Conservation (phyloP, 192 early-diverging fungal species). For the Gamsiella multidivaricata region DNA sequence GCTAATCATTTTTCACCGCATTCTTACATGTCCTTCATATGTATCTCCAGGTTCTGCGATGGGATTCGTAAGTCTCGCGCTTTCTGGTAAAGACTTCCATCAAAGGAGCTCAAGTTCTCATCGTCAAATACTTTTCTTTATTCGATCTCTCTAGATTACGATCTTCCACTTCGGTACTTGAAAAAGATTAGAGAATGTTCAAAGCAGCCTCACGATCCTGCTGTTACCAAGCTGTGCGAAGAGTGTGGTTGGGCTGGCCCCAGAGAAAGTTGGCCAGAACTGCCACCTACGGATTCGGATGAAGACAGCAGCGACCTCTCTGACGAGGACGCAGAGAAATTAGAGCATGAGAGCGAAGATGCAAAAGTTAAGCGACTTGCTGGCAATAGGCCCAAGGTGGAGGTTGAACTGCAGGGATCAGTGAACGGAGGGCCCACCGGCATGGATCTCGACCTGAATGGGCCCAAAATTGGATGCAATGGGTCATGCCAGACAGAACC, state of each 20-base stretch:
- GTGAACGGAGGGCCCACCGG: neutral
- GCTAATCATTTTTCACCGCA: neutral
- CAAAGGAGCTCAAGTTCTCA: neutral
- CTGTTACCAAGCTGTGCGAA: conserved; percentile 47
- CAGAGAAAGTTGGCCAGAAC: conserved; percentile 45
- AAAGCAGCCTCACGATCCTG: conserved; percentile 40
- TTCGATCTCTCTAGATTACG: conserved; percentile 24
- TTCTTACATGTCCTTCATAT: neutral
- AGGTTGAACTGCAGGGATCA: conserved; percentile 17
- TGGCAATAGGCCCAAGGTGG: conserved; percentile 39
- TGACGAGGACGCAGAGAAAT: conserved; percentile 3
- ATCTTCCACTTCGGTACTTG: conserved; percentile 39
- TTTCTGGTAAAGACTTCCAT: neutral
- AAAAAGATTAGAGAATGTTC: conserved; percentile 47
- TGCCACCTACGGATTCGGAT: conserved; percentile 34
- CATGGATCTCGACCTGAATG: neutral
- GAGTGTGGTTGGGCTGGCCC: conserved; percentile 52
- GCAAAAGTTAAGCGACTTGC: conserved; percentile 18
- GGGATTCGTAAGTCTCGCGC: conserved; percentile 36
- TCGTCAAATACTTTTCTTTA: neutral
- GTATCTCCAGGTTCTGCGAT: conserved; percentile 26
- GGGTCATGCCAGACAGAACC: conserved; percentile 24
- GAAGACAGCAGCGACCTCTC: conserved; percentile 15
- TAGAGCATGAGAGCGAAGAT: conserved; percentile 15
- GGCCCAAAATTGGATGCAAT: conserved; percentile 14